Conservation (phyloP, 2,329 filamentous ascomycete genomes). For the Tympanopsis confertula region DNA sequence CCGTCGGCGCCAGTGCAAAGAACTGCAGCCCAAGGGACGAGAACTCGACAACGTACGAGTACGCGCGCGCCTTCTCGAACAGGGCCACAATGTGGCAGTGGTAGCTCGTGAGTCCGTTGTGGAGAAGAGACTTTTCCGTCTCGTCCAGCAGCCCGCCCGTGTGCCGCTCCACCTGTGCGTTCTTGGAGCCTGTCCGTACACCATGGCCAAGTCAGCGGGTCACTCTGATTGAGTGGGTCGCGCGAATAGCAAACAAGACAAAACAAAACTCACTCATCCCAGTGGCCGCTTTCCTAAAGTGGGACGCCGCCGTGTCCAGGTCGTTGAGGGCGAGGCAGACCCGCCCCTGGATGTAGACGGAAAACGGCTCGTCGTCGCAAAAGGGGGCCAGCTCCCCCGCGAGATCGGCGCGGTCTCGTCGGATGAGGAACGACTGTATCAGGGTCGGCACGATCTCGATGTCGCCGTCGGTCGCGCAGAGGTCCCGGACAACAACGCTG, state of each 20-base stretch:
- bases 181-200: conserved; percentile 26
- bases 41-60: conserved; percentile 76
- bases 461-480: conserved; percentile 53
- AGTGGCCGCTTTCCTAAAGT: conserved; percentile 74
- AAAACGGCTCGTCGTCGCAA: conserved; percentile 45
- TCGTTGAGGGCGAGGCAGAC: conserved; percentile 65
- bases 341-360: conserved; percentile 75
- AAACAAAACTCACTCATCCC: conserved; percentile 58
- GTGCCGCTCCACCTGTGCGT: conserved; percentile 35
- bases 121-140: conserved; percentile 57
- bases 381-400: conserved; percentile 45
- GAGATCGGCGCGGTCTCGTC: conserved; percentile 46
- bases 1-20: conserved; percentile 14
- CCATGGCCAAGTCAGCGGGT: background rate
- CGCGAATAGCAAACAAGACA: background rate
- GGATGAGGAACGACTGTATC: conserved; percentile 51
- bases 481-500: conserved; percentile 55
- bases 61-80: conserved; percentile 67
- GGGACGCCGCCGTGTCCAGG: conserved; percentile 57
- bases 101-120: conserved; percentile 70
- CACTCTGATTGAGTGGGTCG: background rate
- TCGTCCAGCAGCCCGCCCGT: conserved; percentile 62
- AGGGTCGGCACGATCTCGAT: conserved; percentile 50
- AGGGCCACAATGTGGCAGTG: conserved; percentile 76
- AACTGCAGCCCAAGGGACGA: conserved; percentile 65